Evolutionary conservation across 495 filamentous ascomycete genomes (phyloP).

Genomic region (Daldinia grandis): DNA sequence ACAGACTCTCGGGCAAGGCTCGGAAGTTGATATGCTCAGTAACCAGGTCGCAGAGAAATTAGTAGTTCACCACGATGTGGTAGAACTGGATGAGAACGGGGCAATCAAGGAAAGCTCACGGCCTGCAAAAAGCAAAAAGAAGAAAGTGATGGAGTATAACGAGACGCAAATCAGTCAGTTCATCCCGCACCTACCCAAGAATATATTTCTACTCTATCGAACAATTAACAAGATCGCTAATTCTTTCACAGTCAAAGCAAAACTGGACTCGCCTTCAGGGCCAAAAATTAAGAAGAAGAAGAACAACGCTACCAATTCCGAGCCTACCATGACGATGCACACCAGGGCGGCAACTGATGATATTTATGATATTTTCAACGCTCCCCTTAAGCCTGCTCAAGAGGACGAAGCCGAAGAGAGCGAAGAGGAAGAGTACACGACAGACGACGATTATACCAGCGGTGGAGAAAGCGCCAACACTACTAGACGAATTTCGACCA

Average conservation of each 20-base stretch:
- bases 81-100: slow-evolving; percentile 63
- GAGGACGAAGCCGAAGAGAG: slow-evolving; percentile 59
- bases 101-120: slow-evolving; percentile 47
- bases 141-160: slow-evolving; percentile 79
- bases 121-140: slow-evolving; percentile 59
- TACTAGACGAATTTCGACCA: slow-evolving; percentile 66
- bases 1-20: slow-evolving; percentile 36
- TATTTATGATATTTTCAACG: slow-evolving; percentile 96
- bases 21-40: slow-evolving; percentile 40
- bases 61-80: slow-evolving; percentile 54
- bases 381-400: slow-evolving; percentile 70
- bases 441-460: slow-evolving; percentile 80
- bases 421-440: slow-evolving; percentile 71
- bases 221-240: slow-evolving; percentile 9
- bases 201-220: background rate
- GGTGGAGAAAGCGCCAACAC: slow-evolving; percentile 82
- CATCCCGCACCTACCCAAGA: background rate
- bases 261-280: slow-evolving; percentile 83
- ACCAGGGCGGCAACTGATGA: slow-evolving; percentile 95
- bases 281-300: slow-evolving; percentile 78
- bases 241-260: slow-evolving; percentile 77
- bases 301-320: slow-evolving; percentile 56
- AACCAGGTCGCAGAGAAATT: slow-evolving; percentile 51
- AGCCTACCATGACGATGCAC: slow-evolving; percentile 97
- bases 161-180: slow-evolving; percentile 85